Conservation (phyloP, 1,139 yeast genomes). For the Blastobotrys ciferrii region DNA sequence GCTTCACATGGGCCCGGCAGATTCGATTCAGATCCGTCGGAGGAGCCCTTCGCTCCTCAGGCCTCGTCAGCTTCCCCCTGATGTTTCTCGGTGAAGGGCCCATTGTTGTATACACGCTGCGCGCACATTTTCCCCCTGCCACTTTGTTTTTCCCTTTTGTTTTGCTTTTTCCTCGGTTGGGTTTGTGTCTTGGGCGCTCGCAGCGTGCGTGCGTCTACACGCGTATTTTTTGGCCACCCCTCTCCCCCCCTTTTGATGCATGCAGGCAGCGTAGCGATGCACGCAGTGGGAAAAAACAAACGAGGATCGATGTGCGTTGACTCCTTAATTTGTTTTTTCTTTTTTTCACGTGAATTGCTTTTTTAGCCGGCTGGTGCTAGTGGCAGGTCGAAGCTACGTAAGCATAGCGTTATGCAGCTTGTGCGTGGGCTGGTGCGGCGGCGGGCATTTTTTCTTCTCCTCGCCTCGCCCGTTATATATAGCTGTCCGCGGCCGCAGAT, state of each 20-base stretch:
- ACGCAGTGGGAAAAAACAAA: not conserved
- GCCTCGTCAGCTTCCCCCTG: not conserved
- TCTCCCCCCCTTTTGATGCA: not conserved
- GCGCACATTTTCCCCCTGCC: not conserved
- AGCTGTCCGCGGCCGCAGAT: not conserved
- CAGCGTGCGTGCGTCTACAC: not conserved
- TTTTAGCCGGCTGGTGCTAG: not conserved
- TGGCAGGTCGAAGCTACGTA: not conserved
- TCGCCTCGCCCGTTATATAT: not conserved
- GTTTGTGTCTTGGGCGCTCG: not conserved
- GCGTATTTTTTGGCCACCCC: not conserved
- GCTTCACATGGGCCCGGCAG: not conserved
- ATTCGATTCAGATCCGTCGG: not conserved
- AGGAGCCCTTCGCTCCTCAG: too few relatives aligned
- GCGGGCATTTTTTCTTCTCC: not conserved
- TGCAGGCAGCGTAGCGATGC: too few relatives aligned
- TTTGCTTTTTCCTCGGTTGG: constrained; percentile 8
- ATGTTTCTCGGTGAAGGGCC: too few relatives aligned
- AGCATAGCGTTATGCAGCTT: not conserved
- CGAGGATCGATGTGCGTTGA: not conserved
- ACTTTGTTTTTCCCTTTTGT: constrained; percentile 8
- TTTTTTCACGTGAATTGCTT: not conserved
- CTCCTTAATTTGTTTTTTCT: constrained; percentile 3
- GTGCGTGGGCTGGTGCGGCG: not conserved
- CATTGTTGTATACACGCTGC: too few relatives aligned